Evolutionary conservation across 805 yeast species (phyloP), one percentile per base, ranked within the genome.

Genomic region (Sugiyamaella floridensis): DNA sequence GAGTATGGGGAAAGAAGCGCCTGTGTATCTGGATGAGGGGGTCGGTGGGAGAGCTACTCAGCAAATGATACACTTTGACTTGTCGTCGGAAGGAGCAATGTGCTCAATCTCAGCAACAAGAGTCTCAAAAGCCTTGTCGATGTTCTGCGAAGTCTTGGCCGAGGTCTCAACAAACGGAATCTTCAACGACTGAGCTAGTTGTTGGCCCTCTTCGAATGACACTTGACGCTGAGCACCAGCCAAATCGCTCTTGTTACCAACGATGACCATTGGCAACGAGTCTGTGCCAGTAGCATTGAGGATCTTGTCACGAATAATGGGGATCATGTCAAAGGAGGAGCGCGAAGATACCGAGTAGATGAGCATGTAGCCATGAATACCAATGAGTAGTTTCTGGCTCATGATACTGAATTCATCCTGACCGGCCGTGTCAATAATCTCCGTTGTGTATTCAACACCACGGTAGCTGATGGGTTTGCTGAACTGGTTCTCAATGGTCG

Each of bases 351-450:
- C 85, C 40, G 88, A 83, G 67, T 83, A 86, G 16, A 85, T 83
- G 45, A 86, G 67, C 48, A 86, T 69, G 60, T 83, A 83, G 1
- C 92, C 95, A 62, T 84, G 88, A 47, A 82, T 76, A 14, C 86
- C 87, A 41, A 82, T 81, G 45, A 85, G 69, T 49, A 82, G 81
- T 55, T 83, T 82, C 64, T 83, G 85, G 59, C 79, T 82, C 68
- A 86, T 76, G 51, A 83, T 77, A 32, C 85, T 78, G 63, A 81
- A 83, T 68, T 85, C 90, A 67, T 85, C 92, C 67, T 85, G 92
- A 1, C 95, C 95, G 1, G 92, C 90, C 0, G 93, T 86, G 63
- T 86, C 95, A 58, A 85, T 70, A 50, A 86, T 82, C 64, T 85
- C 92, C 29, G 86, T 77, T 44, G 81, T 80, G 61, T 82, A 85